phyloP scores from a whole-genome alignment of 352 stramenopile genomes.

The Phytopythium sindhum region DNA sequence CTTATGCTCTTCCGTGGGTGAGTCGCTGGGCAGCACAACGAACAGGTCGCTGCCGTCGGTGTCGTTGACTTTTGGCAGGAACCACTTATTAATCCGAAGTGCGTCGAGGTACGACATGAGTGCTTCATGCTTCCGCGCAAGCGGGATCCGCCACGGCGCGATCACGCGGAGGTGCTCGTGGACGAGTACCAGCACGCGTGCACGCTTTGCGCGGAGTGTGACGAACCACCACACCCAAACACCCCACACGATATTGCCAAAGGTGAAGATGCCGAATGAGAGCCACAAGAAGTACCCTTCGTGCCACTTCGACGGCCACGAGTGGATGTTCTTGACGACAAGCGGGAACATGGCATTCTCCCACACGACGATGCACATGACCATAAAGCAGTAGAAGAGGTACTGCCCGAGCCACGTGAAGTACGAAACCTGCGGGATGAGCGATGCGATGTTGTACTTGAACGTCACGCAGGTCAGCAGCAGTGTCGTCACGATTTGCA shows the following conservation, averaged over 20 bases:
- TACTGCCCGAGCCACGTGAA: slow-evolving; percentile 58
- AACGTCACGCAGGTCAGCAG: slow-evolving; percentile 61
- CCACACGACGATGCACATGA: slow-evolving; percentile 41
- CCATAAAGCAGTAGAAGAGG: slow-evolving; percentile 61
- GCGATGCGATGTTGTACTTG: slow-evolving; percentile 44
- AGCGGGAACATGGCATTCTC: slow-evolving; percentile 50
- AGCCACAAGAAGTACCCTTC: slow-evolving; percentile 23
- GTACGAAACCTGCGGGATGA: slow-evolving; percentile 63
- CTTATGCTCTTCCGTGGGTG: slow-evolving; percentile 11
- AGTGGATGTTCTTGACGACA: slow-evolving; percentile 23
- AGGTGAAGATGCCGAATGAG: slow-evolving; percentile 33
- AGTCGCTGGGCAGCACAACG: slow-evolving; percentile 19
- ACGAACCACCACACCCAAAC: slow-evolving; percentile 25
- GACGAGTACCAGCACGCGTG: slow-evolving; percentile 10
- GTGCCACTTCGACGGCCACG: slow-evolving; percentile 19
- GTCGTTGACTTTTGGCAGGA: slow-evolving; percentile 11
- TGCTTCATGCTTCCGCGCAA: slow-evolving; percentile 11
- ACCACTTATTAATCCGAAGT: slow-evolving; percentile 6
- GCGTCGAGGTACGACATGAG: slow-evolving; percentile 10
- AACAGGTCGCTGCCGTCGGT: slow-evolving; percentile 16
- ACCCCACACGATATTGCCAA: slow-evolving; percentile 39
- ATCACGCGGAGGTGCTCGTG: slow-evolving; percentile 23
- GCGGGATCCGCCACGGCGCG: slow-evolving; percentile 12
- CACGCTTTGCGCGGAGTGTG: slow-evolving; percentile 6
- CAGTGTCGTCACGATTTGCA: slow-evolving; percentile 57